A percentile compares a stretch with the other conserved stretches of the same genome.
phyloP scores from a whole-genome alignment of 306 rosid species.

The Coriaria nepalensis region DNA sequence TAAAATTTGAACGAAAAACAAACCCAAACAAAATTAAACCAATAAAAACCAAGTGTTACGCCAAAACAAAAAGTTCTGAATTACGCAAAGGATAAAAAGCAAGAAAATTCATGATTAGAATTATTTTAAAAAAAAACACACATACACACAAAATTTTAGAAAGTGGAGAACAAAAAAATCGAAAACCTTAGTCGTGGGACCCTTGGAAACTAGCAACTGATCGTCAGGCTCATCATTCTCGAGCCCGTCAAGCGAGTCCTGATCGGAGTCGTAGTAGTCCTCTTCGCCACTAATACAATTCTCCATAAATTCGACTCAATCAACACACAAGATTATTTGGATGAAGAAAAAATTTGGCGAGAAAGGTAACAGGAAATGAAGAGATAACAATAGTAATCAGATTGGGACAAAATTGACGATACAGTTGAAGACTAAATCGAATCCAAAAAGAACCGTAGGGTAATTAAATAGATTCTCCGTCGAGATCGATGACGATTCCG shows the following conservation, averaged over 20 bases:
- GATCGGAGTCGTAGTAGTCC: conserved; percentile 54
- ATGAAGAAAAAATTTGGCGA: not conserved
- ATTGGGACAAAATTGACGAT: too few species aligned
- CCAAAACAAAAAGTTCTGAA: too few species aligned
- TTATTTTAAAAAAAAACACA: not conserved
- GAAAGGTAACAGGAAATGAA: not conserved
- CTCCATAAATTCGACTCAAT: conserved; percentile 26
- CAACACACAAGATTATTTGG: not conserved
- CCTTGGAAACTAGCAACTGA: conserved; percentile 33
- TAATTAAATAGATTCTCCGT: too few species aligned
- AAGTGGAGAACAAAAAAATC: conserved; percentile 5
- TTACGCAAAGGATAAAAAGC: not conserved
- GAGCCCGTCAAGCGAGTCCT: conserved; percentile 35
- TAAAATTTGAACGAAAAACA: too few species aligned
- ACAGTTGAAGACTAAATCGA: too few species aligned
- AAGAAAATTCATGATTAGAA: not conserved
- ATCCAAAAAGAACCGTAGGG: too few species aligned
- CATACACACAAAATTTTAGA: too few species aligned
- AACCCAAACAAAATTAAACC: too few species aligned
- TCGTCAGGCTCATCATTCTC: conserved; percentile 42
- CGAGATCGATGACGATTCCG: too few species aligned
- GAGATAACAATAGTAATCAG: not conserved
- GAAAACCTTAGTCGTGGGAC: conserved; percentile 56
- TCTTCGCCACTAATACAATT: conserved; percentile 47
- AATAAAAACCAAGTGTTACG: too few species aligned